Conservation (phyloP, 2,329 filamentous ascomycete genomes). For the Aspergillus nomiae region DNA sequence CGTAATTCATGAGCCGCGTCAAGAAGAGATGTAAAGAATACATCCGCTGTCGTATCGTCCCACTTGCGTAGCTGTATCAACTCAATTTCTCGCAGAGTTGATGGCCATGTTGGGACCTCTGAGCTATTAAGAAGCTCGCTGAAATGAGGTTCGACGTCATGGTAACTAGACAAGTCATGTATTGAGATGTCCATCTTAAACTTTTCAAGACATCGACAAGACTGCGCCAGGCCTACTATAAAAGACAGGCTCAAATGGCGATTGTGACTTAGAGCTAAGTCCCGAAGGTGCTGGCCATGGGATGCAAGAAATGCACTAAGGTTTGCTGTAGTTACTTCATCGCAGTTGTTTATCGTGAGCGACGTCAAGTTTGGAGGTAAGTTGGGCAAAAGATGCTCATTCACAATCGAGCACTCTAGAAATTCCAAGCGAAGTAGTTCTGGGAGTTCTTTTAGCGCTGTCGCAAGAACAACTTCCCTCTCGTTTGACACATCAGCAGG, state of each 20-base stretch:
- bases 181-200: conserved; percentile 79
- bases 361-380: conserved; percentile 67
- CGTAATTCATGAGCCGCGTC: conserved; percentile 68
- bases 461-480: conserved; percentile 38
- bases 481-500: conserved; percentile 44
- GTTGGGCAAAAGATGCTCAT: conserved; percentile 66
- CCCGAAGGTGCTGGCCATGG: conserved; percentile 68
- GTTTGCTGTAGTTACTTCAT: conserved; percentile 68
- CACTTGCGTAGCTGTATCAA: conserved; percentile 77
- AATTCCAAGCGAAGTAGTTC: conserved; percentile 69
- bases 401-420: conserved; percentile 72
- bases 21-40: conserved; percentile 77
- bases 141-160: conserved; percentile 75
- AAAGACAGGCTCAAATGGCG: conserved; percentile 76
- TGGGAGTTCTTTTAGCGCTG: conserved; percentile 61
- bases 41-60: conserved; percentile 68
- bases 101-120: conserved; percentile 78
- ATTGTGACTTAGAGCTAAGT: conserved; percentile 75
- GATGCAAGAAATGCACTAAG: conserved; percentile 66
- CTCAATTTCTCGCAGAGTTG: conserved; percentile 69
- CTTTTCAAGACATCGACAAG: conserved; percentile 70
- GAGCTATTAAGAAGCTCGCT: conserved; percentile 59
- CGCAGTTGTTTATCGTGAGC: conserved; percentile 78
- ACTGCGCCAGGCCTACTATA: conserved; percentile 63
- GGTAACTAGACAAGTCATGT: conserved; percentile 67